Conservation (phyloP, 331 rosid species). For the Telfairia occidentalis region DNA sequence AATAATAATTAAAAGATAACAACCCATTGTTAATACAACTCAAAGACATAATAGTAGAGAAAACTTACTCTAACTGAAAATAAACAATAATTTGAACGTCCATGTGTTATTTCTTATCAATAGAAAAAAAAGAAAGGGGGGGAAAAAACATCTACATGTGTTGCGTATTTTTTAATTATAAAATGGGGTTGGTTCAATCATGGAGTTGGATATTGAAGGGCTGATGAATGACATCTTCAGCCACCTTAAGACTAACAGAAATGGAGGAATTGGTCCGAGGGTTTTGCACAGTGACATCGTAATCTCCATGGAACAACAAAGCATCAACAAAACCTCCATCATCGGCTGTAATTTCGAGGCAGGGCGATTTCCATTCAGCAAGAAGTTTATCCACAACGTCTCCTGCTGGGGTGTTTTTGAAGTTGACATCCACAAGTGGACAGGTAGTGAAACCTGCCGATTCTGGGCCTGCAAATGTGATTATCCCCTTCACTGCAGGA, state of each 20-base stretch:
- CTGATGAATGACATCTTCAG: constrained; percentile 26
- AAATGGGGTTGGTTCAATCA: background rate
- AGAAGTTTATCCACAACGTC: constrained; percentile 67
- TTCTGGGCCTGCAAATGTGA: constrained; percentile 59
- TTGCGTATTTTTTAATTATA: background rate
- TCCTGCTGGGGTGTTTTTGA: constrained; percentile 49
- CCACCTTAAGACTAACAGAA: constrained; percentile 28
- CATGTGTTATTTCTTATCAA: too few relatives aligned
- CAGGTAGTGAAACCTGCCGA: constrained; percentile 45
- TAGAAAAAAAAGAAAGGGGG: too few relatives aligned
- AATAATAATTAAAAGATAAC: too few relatives aligned
- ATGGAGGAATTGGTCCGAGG: constrained; percentile 25
- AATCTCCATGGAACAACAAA: constrained; percentile 65
- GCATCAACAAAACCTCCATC: constrained; percentile 33
- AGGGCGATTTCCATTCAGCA: constrained; percentile 42
- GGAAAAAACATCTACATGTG: too few relatives aligned
- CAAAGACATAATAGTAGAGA: background rate
- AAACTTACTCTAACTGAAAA: background rate
- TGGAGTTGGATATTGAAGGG: constrained; percentile 28
- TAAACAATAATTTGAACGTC: background rate
- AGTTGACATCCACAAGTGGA: constrained; percentile 39
- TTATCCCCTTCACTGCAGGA: constrained; percentile 64
- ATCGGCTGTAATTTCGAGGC: constrained; percentile 28
- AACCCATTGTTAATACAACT: too few relatives aligned
- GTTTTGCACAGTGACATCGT: constrained; percentile 42